Base-by-base conservation (phyloP, 2,329 filamentous ascomycete genomes). In the Fonsecaea pugnacius region DNA sequence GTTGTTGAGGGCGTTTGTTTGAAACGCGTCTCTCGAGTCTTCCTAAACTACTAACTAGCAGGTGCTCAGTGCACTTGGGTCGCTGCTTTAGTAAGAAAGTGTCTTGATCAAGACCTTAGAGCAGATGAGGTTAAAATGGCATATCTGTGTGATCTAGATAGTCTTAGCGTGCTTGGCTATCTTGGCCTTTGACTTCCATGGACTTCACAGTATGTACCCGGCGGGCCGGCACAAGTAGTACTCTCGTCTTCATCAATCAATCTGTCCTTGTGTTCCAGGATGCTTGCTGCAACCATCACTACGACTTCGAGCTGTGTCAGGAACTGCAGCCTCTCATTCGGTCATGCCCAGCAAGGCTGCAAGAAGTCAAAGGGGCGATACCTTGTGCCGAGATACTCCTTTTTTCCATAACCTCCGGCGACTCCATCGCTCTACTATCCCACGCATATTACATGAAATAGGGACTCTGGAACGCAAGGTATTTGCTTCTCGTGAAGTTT, bases 401-500 rank as follows among this genome's bases (percentile, higher is more conserved):
- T n/a, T 43, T 27, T 63, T 67, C 51, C 46, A 58, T 9, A 36
- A 59, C 36, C 30, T 65, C 14, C 65, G 62, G 27, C 35, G 51
- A 40, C n/a, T 67, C 12, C 60, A 59, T 62, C 62, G 62, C 30
- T 57, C 56, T 18, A 21, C 4, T 50, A 18, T 60, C 12, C 36
- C 59, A 24, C n/a, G 51, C 35, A 63, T 70, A 70, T 35, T 66
- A 38, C n/a, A 66, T 21, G 50, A 40, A 24, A 36, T 70, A 33
- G 53, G 38, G 18, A 60, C 48, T 36, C 24, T 70, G 30, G 82
- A 84, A 66, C 81, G 78, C 70, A 84, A 81, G 69, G 77, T 77
- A 50, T 84, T 85, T 66, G 79, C 83, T 1, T 72, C 80, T 40
- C 82, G 78, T 69, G 82, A 85, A 72, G 77, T 75, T n/a, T 79